A percentile compares a stretch with the other conserved stretches of the same genome.
Evolutionary conservation across 2,329 filamentous ascomycete genomes (phyloP).

Genomic region (Pezicula rhizophila): DNA sequence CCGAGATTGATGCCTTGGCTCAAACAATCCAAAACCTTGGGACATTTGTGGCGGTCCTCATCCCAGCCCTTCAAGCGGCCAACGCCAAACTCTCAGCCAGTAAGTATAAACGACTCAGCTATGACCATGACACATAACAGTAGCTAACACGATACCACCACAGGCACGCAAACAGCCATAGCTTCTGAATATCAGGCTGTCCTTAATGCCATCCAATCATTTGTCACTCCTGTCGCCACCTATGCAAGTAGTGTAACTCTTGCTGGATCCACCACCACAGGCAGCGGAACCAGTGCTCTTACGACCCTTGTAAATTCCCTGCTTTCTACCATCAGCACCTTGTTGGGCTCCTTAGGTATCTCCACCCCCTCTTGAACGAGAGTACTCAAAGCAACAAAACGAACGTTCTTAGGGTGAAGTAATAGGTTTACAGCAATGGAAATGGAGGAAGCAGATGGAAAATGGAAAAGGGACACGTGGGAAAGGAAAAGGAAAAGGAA

Average conservation of each 20-base stretch:
- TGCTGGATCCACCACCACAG: background rate
- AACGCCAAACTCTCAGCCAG: background rate
- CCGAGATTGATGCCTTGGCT: background rate
- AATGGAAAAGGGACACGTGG: no score
- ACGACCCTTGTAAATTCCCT: no score
- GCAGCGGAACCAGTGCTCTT: background rate
- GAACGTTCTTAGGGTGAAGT: no score
- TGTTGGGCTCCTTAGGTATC: no score
- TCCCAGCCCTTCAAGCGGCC: background rate
- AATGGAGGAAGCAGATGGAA: no score
- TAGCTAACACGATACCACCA: background rate
- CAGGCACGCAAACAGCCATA: background rate
- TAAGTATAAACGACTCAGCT: background rate
- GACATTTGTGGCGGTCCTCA: background rate
- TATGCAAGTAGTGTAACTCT: background rate
- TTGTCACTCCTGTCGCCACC: background rate
- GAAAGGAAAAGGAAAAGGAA: no score
- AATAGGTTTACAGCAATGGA: no score
- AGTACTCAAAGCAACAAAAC: no score
- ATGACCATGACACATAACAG: background rate
- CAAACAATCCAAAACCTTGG: background rate
- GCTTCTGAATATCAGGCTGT: background rate
- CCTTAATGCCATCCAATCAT: background rate
- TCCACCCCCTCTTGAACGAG: no score
- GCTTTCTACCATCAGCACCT: no score